Evolutionary conservation across 176 grass and related monocot genomes (phyloP).

Genomic region (Carex cristatella): DNA sequence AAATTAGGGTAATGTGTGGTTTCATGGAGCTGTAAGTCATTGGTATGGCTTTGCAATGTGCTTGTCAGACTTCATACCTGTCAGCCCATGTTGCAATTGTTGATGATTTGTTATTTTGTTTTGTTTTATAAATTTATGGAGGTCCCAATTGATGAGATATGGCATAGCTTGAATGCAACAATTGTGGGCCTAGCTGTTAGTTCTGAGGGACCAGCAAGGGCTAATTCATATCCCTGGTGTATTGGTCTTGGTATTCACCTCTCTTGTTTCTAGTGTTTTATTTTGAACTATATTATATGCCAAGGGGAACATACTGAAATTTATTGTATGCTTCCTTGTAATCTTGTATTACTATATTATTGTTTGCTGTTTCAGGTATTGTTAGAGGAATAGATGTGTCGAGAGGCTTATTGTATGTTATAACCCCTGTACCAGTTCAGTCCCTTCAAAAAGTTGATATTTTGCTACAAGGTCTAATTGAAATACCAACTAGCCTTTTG

Average conservation of each 20-base stretch:
- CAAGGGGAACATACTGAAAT: background rate
- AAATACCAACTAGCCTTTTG: slow-evolving; percentile 64
- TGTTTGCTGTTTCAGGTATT: slow-evolving; percentile 49
- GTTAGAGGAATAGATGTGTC: slow-evolving; percentile 61
- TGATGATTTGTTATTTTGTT: background rate
- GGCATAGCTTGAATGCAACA: slow-evolving; percentile 78
- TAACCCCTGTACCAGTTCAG: slow-evolving; percentile 64
- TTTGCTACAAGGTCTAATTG: slow-evolving; percentile 77
- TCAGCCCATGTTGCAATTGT: background rate
- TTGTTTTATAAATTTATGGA: slow-evolving; percentile 28
- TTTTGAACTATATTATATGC: background rate
- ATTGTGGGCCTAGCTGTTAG: slow-evolving; percentile 67
- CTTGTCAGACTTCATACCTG: background rate
- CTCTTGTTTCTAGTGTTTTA: slow-evolving; percentile 12
- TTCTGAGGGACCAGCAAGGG: slow-evolving; percentile 27
- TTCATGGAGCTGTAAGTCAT: background rate
- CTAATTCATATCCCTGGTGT: slow-evolving; percentile 43
- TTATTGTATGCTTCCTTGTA: background rate
- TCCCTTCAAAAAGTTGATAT: slow-evolving; percentile 65
- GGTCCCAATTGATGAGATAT: slow-evolving; percentile 68
- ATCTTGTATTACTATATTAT: background rate
- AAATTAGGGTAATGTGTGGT: background rate
- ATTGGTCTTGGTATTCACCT: slow-evolving; percentile 62
- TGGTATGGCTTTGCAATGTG: background rate
- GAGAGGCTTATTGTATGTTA: slow-evolving; percentile 60